phyloP scores from a whole-genome alignment of 2,329 filamentous ascomycete genomes.

The Chrysosporium queenslandicum region DNA sequence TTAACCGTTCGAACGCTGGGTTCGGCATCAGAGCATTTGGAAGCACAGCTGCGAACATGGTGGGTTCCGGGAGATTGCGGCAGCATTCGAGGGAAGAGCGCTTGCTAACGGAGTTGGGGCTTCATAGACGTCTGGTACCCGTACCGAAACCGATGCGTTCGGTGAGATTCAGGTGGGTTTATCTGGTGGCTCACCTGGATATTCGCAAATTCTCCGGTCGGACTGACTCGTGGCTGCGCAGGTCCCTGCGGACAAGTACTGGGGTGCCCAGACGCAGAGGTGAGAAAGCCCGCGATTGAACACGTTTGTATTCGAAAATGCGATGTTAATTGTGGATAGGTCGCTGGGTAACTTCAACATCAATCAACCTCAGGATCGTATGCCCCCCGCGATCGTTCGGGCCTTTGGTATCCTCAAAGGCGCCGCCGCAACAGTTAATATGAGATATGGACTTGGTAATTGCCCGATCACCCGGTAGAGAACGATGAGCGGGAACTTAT shows the following conservation, averaged over 20 bases:
- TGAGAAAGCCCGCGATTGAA: conserved; percentile 24
- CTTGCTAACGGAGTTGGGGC: neutral
- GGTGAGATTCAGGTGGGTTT: conserved; percentile 68
- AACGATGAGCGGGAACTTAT: conserved; percentile 17
- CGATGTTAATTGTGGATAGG: conserved; percentile 27
- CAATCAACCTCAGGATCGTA: conserved; percentile 98
- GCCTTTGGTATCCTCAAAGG: conserved; percentile 97
- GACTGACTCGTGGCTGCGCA: conserved; percentile 15
- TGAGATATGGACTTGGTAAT: conserved; percentile 73
- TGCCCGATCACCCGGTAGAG: conserved; percentile 5
- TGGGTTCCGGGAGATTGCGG: conserved; percentile 5
- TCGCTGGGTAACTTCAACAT: conserved; percentile 97
- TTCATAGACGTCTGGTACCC: conserved; percentile 35
- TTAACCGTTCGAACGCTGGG: neutral
- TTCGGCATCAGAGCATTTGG: conserved; percentile 14
- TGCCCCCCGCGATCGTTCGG: conserved; percentile 83
- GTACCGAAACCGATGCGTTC: conserved; percentile 94
- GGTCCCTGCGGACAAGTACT: conserved; percentile 88
- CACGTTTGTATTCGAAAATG: too few species aligned
- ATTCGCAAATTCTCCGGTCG: neutral
- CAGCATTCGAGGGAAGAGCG: neutral
- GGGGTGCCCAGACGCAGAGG: conserved; percentile 95
- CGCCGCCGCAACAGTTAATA: conserved; percentile 89
- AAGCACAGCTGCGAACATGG: conserved; percentile 15
- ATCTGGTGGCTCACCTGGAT: neutral